Base-by-base conservation (phyloP, 306 rosid genomes). In the Dicorynia guianensis region DNA sequence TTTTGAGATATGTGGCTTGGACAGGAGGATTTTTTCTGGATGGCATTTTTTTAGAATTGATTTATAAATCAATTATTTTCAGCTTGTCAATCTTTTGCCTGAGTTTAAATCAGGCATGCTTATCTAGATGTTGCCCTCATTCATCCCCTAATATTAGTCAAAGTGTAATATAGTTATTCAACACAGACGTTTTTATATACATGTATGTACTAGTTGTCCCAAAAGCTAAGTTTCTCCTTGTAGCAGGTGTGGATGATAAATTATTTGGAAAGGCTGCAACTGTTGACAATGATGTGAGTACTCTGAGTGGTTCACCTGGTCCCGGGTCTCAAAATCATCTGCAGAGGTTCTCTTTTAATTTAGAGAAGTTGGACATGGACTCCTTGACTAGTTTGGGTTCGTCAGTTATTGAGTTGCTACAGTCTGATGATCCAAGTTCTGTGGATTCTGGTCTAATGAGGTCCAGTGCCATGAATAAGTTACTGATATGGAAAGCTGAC, bases 191-290 rank as follows among this genome's bases (percentile, higher is more conserved):
- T 59, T 54, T n/a, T 52, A 25, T 25, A 8, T 42, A 34, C 59
- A 36, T 69, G 17, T 18, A 20, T 30, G 3, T 47, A 35, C 6
- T 56, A 11, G 44, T 42, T 53, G 7, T 77, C 18, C 62, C 49
- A n/a, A 50, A 64, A 60, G 67, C 73, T 73, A 47, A 68, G 18
- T 54, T 80, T 61, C 46, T 42, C 67, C 62, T 71, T 81, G 44
- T 70, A 4, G 76, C 88, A 96, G 99, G 96, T 56, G 60, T 88
- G 85, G 97, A 91, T 77, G 99, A 88, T 78, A 93, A 90, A 68
- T 68, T 86, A 64, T 89, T 79, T 70, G 89, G 81, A 30, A 90
- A 87, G 89, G 54, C 80, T 42, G 82, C 75, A 6, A 78, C 60
- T 82, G 62, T 66, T 35, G 98, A 89, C 77, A 85, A 72, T 71